Conservation (phyloP, 805 yeast genomes). For the Wickerhamomyces silvicola region DNA sequence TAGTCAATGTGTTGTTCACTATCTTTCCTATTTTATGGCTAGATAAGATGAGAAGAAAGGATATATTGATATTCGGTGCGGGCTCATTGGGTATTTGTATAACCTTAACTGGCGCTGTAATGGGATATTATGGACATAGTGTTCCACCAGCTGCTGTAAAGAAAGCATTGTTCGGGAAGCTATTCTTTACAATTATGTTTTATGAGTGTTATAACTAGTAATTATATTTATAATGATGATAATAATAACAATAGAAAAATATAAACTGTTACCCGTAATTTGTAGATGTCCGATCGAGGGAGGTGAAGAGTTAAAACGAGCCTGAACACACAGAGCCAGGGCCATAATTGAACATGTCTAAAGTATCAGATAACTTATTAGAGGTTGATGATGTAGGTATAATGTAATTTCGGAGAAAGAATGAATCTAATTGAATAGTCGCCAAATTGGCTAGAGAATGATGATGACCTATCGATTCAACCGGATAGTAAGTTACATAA, state of each 20-base stretch:
- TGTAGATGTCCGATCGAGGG: too few species aligned
- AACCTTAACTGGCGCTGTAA: slow-evolving; percentile 27
- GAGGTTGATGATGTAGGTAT: slow-evolving; percentile 10
- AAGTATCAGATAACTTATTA: slow-evolving; percentile 5
- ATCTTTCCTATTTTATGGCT: slow-evolving; percentile 37
- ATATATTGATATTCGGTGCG: slow-evolving; percentile 38
- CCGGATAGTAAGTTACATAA: slow-evolving; percentile 10
- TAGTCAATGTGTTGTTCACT: slow-evolving; percentile 35
- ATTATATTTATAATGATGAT: too few species aligned
- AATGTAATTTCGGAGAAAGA: too few species aligned
- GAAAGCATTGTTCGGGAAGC: slow-evolving; percentile 28
- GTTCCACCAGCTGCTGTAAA: slow-evolving; percentile 27
- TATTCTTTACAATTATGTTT: too few species aligned
- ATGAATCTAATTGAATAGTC: too few species aligned
- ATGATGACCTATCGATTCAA: slow-evolving; percentile 13
- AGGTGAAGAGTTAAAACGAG: neutral
- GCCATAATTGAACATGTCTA: slow-evolving; percentile 1
- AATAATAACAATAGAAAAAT: too few species aligned
- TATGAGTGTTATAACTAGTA: too few species aligned
- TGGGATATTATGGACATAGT: slow-evolving; percentile 30
- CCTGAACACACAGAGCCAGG: too few species aligned
- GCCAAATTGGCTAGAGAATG: slow-evolving; percentile 20
- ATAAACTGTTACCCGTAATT: too few species aligned
- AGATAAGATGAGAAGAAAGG: slow-evolving; percentile 41
- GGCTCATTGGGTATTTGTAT: slow-evolving; percentile 30